Conservation (phyloP, 805 yeast genomes). For the Yarrowia hollandica region DNA sequence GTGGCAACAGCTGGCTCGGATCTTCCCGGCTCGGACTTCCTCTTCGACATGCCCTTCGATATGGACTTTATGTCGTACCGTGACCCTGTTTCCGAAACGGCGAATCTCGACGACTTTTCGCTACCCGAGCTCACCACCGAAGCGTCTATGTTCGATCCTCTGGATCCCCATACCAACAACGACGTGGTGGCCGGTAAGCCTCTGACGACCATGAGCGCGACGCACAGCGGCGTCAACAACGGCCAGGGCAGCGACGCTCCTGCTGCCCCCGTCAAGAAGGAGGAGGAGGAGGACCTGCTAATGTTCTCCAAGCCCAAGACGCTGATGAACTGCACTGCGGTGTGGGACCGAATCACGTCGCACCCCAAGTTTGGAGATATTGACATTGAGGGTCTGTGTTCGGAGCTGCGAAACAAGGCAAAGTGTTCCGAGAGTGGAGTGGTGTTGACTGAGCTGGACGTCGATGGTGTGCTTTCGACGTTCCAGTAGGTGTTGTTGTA, state of each 20-base stretch:
- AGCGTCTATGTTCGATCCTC: constrained; percentile 43
- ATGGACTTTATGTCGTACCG: constrained; percentile 38
- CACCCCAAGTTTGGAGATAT: constrained; percentile 93
- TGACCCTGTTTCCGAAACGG: constrained; percentile 41
- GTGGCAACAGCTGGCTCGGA: constrained; percentile 8
- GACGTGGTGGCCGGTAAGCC: constrained; percentile 26
- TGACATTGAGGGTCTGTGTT: constrained; percentile 91
- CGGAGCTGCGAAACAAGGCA: constrained; percentile 86
- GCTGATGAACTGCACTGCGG: constrained; percentile 74
- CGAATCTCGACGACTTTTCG: constrained; percentile 37
- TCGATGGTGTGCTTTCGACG: constrained; percentile 52
- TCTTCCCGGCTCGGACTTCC: constrained; percentile 28
- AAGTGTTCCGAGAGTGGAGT: constrained; percentile 93
- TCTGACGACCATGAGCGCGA: constrained; percentile 13
- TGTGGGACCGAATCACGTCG: constrained; percentile 93
- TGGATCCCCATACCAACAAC: constrained; percentile 36
- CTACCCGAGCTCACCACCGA: constrained; percentile 42
- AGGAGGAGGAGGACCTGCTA: constrained; percentile 21
- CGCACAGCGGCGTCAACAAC: not conserved
- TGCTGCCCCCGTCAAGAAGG: not conserved
- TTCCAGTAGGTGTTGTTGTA: too few relatives aligned
- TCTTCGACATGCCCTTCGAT: constrained; percentile 39
- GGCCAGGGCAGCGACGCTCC: not conserved
- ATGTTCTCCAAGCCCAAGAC: constrained; percentile 11
- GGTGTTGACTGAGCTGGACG: constrained; percentile 78